Conservation (phyloP, 163 green algal species). For the Scenedesmus sp. region DNA sequence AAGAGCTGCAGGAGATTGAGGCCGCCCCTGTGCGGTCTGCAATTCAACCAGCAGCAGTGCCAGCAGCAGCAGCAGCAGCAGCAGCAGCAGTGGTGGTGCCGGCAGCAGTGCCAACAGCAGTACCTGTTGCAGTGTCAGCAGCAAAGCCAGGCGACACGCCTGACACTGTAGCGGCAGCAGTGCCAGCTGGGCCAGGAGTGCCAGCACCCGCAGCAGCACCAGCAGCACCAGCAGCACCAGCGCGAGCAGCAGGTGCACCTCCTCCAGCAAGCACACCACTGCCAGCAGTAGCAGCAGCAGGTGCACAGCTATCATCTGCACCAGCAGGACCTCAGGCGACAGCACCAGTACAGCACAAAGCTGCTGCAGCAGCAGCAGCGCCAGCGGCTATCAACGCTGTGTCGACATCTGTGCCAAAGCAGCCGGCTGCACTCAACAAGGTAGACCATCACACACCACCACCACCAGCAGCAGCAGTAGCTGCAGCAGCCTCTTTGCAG, state of each 20-base stretch:
- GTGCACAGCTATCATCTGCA: background rate
- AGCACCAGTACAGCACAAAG: background rate
- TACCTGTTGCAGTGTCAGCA: background rate
- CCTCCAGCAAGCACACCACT: background rate
- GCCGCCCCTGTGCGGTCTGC: background rate
- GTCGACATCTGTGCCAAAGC: background rate
- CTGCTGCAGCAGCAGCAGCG: background rate
- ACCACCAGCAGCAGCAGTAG: background rate
- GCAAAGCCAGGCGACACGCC: no score
- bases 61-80: constrained; percentile 8
- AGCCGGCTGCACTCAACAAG: background rate
- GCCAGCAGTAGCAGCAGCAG: background rate
- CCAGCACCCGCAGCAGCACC: background rate
- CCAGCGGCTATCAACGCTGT: background rate
- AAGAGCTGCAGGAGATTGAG: background rate
- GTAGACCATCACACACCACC: background rate
- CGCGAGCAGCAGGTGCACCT: background rate
- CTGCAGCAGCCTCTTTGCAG: background rate
- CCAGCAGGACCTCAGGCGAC: background rate
- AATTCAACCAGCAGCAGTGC: background rate
- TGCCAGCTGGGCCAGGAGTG: background rate
- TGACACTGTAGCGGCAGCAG: background rate
- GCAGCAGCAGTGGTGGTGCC: background rate
- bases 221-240: constrained; percentile 12
- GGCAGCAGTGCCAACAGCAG: background rate